Conservation (phyloP, 1,284 basidiomycete genomes). For the Ganoderma sinense region DNA sequence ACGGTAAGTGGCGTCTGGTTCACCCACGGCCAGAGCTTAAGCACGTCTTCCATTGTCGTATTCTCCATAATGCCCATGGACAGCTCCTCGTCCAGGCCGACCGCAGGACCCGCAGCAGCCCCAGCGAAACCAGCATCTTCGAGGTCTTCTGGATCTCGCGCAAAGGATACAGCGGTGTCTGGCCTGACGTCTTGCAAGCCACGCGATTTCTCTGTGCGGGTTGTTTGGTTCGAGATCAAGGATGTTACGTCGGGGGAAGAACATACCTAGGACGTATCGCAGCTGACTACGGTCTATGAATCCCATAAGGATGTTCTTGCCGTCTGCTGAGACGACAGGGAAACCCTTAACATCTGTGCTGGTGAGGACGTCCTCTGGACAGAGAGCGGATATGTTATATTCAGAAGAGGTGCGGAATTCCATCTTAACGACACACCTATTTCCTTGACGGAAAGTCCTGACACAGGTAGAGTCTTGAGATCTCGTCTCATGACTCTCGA, state of each 20-base stretch:
- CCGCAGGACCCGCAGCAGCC: slow-evolving; percentile 56
- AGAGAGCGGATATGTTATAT: slow-evolving; percentile 7
- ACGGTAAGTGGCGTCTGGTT: slow-evolving; percentile 96
- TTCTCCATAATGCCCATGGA: slow-evolving; percentile 67
- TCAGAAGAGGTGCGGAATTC: background rate
- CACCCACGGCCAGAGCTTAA: slow-evolving; percentile 91
- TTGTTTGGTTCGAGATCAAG: background rate
- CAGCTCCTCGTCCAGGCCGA: slow-evolving; percentile 74
- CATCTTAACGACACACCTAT: slow-evolving; percentile 60
- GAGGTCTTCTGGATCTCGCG: slow-evolving; percentile 50
- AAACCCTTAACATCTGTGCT: slow-evolving; percentile 88
- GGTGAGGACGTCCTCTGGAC: slow-evolving; percentile 71
- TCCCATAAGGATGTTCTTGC: slow-evolving; percentile 74
- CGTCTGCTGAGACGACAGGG: slow-evolving; percentile 79
- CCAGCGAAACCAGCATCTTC: slow-evolving; percentile 57
- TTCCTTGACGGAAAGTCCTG: slow-evolving; percentile 80
- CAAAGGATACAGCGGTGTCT: slow-evolving; percentile 80
- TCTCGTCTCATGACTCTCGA: slow-evolving; percentile 90
- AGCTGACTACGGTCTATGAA: slow-evolving; percentile 92
- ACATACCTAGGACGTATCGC: slow-evolving; percentile 83
- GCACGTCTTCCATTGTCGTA: slow-evolving; percentile 59
- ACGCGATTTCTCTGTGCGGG: slow-evolving; percentile 71
- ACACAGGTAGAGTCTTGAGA: slow-evolving; percentile 75
- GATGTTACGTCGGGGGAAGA: background rate
- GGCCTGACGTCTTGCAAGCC: slow-evolving; percentile 66